These are phyloP conservation scores for Histomonas meleagridis DNA, from an alignment of 208 protist species.

Conservation along the genomic window DNA sequence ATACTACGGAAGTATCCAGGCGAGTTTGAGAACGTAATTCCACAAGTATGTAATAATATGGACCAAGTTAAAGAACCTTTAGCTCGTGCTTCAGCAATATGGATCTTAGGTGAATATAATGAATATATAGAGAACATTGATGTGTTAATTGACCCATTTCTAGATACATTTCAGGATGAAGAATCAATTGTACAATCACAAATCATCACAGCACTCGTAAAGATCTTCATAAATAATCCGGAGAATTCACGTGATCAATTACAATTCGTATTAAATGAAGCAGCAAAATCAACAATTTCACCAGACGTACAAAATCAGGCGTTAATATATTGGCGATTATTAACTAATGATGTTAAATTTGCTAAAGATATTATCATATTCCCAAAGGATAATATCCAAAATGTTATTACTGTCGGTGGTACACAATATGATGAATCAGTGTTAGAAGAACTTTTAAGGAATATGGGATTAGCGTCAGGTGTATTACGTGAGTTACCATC, in stretches of 20 bases:
- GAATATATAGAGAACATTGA: slow-evolving; percentile 79
- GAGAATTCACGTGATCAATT: not conserved
- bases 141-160: slow-evolving; percentile 66
- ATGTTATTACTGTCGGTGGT: too few relatives aligned
- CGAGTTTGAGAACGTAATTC: slow-evolving; percentile 40
- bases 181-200: not conserved
- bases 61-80: slow-evolving; percentile 47
- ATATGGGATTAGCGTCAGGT: not conserved
- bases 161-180: slow-evolving; percentile 9
- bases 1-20: slow-evolving; percentile 82
- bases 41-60: slow-evolving; percentile 71
- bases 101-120: slow-evolving; percentile 66
- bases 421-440: not conserved
- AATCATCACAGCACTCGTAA: not conserved
- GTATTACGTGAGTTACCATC: not conserved
- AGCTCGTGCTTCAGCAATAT: not conserved
- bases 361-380: not conserved
- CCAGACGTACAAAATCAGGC: not conserved
- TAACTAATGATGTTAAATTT: not conserved
- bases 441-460: not conserved
- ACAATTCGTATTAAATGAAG: not conserved
- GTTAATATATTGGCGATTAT: not conserved
- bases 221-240: not conserved
- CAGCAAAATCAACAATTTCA: not conserved
- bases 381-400: not conserved